Conservation (phyloP, 495 filamentous ascomycete species). For the Viridothelium virens region DNA sequence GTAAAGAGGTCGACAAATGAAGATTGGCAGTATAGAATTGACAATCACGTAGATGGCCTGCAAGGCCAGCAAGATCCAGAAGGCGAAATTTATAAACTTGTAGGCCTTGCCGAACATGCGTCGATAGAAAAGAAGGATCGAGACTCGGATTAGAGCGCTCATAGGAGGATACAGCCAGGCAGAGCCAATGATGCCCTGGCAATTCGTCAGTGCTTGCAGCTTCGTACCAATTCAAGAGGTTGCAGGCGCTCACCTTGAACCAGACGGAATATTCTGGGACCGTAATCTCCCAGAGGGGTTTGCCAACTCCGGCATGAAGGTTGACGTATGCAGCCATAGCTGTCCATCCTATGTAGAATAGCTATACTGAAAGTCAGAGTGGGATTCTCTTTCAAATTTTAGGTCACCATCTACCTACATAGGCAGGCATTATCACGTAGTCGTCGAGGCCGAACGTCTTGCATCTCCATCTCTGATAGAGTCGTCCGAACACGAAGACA, state of each 20-base stretch:
- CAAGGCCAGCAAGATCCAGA: conserved; percentile 19
- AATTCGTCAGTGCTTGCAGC: neutral
- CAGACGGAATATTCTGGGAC: conserved; percentile 24
- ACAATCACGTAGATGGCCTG: conserved; percentile 20
- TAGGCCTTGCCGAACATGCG: conserved; percentile 20
- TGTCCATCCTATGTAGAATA: conserved; percentile 25
- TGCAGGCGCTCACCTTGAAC: conserved; percentile 20
- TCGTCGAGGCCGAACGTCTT: conserved; percentile 10
- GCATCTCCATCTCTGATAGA: neutral
- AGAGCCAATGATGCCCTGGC: conserved; percentile 9
- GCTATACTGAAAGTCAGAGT: conserved; percentile 13
- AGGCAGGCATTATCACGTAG: conserved; percentile 14
- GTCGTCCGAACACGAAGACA: neutral
- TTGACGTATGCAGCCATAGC: conserved; percentile 24
- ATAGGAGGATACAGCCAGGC: conserved; percentile 21
- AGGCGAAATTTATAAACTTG: conserved; percentile 1
- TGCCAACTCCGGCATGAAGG: conserved; percentile 28
- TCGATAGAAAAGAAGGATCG: conserved; percentile 26
- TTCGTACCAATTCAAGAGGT: neutral
- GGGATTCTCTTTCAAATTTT: neutral
- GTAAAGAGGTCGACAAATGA: conserved; percentile 22
- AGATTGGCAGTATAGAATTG: conserved; percentile 22
- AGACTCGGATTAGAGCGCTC: conserved; percentile 24
- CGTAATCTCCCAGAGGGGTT: conserved; percentile 30
- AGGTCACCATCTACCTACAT: neutral